Conservation (phyloP, 2,329 filamentous ascomycete genomes). For the Ramichloridium luteum region DNA sequence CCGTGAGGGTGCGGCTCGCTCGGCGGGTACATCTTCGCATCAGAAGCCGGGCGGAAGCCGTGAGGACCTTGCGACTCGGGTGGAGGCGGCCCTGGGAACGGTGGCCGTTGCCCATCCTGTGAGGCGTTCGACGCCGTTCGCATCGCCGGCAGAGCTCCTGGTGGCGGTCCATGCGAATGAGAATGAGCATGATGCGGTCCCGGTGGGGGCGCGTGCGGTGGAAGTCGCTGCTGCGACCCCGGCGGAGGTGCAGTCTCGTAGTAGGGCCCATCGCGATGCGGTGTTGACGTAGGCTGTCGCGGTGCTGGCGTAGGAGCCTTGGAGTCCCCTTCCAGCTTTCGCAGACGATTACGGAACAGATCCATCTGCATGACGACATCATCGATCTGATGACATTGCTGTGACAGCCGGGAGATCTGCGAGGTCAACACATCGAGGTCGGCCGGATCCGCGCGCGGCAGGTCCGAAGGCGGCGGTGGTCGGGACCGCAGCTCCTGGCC, state of each 20-base stretch:
- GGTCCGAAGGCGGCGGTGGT: constrained; percentile 9
- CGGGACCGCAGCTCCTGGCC: constrained; percentile 25
- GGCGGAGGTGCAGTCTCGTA: constrained; percentile 4
- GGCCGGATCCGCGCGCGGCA: constrained; percentile 17
- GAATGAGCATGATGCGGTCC: constrained; percentile 4
- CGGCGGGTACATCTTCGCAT: constrained; percentile 10
- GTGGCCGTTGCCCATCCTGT: constrained; percentile 10
- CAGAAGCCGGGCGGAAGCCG: constrained; percentile 9
- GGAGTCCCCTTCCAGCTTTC: constrained; percentile 20
- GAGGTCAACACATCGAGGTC: constrained; percentile 35
- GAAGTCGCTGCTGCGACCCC: constrained; percentile 3
- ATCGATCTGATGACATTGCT: constrained; percentile 36
- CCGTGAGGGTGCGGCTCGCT: constrained; percentile 6
- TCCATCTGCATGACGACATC: constrained; percentile 35
- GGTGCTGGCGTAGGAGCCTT: constrained; percentile 6
- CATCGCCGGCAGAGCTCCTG: constrained; percentile 19
- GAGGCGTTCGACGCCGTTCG: constrained; percentile 15
- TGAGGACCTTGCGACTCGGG: constrained; percentile 10
- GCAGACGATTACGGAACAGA: constrained; percentile 36
- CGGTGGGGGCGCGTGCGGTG: constrained; percentile 2
- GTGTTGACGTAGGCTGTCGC: constrained; percentile 3
- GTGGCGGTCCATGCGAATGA: constrained; percentile 7
- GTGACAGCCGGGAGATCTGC: constrained; percentile 27
- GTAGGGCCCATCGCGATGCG: constrained; percentile 3
- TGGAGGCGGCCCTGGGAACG: constrained; percentile 9